Base-by-base conservation (phyloP, 257 asterid genomes). In the Osmanthus fragrans region DNA sequence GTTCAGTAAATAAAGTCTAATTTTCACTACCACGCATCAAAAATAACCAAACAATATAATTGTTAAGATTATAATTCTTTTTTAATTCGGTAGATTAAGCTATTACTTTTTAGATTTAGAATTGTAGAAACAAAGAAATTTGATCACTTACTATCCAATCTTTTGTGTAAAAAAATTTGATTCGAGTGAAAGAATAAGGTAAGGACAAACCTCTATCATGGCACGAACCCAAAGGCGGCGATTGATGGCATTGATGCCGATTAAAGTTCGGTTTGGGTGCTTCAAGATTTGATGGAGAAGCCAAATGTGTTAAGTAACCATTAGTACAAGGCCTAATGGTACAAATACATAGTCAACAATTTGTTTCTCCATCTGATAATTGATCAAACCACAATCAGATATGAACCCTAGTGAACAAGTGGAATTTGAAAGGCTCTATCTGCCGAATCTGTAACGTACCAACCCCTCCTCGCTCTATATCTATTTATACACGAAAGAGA, bases 221-320 rank as follows among this genome's bases (percentile, higher is more conserved):
- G 96, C 91, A 3, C 79, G 87, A 69, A 93, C 97, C 99, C 99
- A 95, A 33, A 93, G 72, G 72, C 95, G 96, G 87, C 99, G 98
- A 86, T 87, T 91, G 90, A 86, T 80, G 80, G 94, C 87, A 88
- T 95, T 95, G 83, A 95, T 85, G 32, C 99, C 99, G 86, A 95
- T 77, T 67, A 95, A 91, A 70, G 99, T 95, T 82, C 86, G 83
- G 76, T 85, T 10, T 69, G 99, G 98, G 42, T 82, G 86, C 76
- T 86, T 88, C 71, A 84, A 18, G 58, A 95, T 85, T 82, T 84
- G 96, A 73, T 71, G 85, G 78, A 95, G 90, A 85, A 95, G 90
- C 97, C 98, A 95, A 0, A 84, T 2, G 89, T 95, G 97, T 81
- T 95, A 95, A 9, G 39, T 80, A 74, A 82, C 64, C 99, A 95